Base-by-base conservation (phyloP, 768 basidiomycete genomes). In the Boletus patriciae region DNA sequence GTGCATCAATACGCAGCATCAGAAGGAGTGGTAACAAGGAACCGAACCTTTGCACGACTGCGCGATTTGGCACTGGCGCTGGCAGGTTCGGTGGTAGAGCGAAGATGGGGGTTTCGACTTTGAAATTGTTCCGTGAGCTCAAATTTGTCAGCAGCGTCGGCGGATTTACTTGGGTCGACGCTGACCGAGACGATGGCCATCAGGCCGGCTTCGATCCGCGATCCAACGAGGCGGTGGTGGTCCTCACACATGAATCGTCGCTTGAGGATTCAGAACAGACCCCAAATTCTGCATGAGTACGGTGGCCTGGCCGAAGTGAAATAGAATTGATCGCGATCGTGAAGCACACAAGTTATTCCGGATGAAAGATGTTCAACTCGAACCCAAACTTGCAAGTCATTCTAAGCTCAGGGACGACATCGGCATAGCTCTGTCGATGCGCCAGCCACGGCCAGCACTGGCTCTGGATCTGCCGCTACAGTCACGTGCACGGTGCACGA, bases 401-500 rank as follows among this genome's bases (percentile, higher is more conserved):
- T n/a, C n/a, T n/a, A n/a, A 52, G 7, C 19, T 3, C 47, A 27
- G 27, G 29, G 29, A 10, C 25, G 25, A 25, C 29, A 31, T 31
- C 11, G 29, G 2, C 29, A 31, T 31, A 31, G 29, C 29, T 31
- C 5, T 31, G 29, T 10, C 29, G 29, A 1, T 29, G 4, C 6
- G 27, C 27, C 25, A 25, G 5, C 25, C 25, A n/a, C n/a, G n/a
- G n/a, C n/a, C n/a, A n/a, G n/a, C 25, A 25, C 25, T 25, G n/a
- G 25, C 25, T 25, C 25, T 25, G 25, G 25, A 25, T 29, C 27
- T 25, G 25, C 5, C 25, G 25, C 29, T 29, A 29, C 29, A 10
- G 48, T 63, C 66, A 67, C 67, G 66, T 67, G 66, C 55, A 55
- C 31, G 58, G 63, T 63, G 60, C n/a, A 55, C 47, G 36, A 52